Evolutionary conservation across 345 rosid species (phyloP).

Genomic region (Erysimum cheiranthoides): DNA sequence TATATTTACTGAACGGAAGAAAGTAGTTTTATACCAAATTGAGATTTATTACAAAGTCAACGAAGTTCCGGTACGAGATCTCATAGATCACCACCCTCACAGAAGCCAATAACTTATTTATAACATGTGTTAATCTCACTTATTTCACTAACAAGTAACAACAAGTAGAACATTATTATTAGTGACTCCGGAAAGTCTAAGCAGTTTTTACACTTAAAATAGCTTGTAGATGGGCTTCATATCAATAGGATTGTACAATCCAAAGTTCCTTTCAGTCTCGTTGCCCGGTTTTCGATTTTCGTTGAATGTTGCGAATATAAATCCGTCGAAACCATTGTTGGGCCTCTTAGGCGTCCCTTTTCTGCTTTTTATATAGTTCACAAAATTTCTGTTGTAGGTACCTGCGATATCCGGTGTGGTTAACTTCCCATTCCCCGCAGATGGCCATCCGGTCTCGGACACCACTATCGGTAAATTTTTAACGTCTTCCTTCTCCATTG

Average conservation of each 20-base stretch:
- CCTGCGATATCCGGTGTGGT: neutral
- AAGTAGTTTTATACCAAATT: neutral
- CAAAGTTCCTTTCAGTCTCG: neutral
- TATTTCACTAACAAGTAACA: neutral
- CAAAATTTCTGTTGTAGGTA: neutral
- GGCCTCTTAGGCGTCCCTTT: neutral
- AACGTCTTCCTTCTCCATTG: neutral
- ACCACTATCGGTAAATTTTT: neutral
- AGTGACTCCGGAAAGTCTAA: neutral
- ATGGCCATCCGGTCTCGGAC: constrained; percentile 2
- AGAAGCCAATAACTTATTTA: neutral
- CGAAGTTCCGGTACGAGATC: neutral
- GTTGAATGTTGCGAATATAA: neutral
- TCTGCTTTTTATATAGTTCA: neutral
- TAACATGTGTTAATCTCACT: neutral
- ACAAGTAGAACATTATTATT: neutral
- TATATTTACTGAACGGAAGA: neutral
- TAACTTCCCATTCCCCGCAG: neutral
- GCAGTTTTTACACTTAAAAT: neutral
- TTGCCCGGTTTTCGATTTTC: neutral
- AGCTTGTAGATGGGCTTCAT: neutral
- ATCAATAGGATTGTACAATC: neutral
- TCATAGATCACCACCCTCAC: neutral
- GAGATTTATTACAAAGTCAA: neutral
- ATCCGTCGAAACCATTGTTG: neutral